A percentile compares a stretch with the other conserved stretches of the same genome.
Evolutionary conservation across 2,329 filamentous ascomycete genomes (phyloP).

Genomic region (Claviceps capensis): DNA sequence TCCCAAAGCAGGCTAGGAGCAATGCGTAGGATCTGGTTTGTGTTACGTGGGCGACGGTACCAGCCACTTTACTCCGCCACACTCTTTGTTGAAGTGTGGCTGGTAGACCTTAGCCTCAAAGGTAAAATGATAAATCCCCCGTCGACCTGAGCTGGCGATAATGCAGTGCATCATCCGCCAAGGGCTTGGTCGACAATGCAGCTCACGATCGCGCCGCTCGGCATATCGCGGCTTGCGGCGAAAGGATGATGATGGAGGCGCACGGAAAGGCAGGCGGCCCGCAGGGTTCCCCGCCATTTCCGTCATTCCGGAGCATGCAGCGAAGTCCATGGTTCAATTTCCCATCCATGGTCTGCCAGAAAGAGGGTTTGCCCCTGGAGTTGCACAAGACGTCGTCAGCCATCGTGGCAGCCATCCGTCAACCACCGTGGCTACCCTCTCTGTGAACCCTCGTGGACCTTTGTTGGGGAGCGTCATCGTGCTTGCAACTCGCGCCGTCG

Average conservation of each 20-base stretch:
- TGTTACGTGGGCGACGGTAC: not conserved
- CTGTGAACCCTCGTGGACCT: too few species aligned
- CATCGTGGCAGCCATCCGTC: too few species aligned
- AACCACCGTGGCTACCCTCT: too few species aligned
- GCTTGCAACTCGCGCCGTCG: too few species aligned
- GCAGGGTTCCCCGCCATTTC: not conserved
- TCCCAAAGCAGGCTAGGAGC: not conserved
- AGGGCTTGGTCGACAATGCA: not conserved
- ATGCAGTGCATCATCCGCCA: not conserved
- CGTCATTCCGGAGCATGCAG: too few species aligned
- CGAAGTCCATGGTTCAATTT: too few species aligned
- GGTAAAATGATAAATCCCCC: not conserved
- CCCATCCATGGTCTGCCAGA: too few species aligned
- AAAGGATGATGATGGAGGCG: not conserved
- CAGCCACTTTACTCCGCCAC: not conserved
- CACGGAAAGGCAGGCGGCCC: not conserved
- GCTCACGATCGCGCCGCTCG: not conserved
- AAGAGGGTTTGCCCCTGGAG: too few species aligned
- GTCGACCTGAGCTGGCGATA: too few species aligned
- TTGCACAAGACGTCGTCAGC: too few species aligned
- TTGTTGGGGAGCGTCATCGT: too few species aligned
- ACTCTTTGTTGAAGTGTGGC: not conserved
- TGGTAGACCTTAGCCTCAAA: not conserved
- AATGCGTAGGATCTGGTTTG: constrained; percentile 7
- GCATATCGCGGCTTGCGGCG: not conserved